Percentiles rank a stretch among this genome's conserved stretches.
Evolutionary conservation across 2,329 filamentous ascomycete genomes (phyloP).

Genomic region (Pseudocercospora eumusae): DNA sequence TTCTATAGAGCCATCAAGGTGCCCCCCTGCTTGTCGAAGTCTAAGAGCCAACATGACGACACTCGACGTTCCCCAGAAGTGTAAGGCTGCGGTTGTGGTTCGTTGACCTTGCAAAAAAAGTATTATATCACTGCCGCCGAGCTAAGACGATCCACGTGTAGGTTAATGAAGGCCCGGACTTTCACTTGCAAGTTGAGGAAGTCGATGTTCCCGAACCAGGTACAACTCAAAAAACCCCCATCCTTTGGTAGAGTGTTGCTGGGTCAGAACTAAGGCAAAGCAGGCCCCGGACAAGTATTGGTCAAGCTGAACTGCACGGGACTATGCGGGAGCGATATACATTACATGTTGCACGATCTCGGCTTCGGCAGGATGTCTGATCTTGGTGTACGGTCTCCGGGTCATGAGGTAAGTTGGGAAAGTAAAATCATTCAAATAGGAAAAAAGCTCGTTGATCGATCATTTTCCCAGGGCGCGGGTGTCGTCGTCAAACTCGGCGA

Average conservation of each 20-base stretch:
- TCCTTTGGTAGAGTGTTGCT: neutral
- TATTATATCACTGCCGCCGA: neutral
- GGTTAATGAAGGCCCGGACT: conserved; percentile 53
- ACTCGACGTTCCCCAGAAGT: conserved; percentile 49
- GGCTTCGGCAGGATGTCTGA: conserved; percentile 45
- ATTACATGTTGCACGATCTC: conserved; percentile 59
- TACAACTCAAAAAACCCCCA: conserved; percentile 31
- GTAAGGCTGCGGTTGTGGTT: conserved; percentile 53
- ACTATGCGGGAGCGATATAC: conserved; percentile 57
- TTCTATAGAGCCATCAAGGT: conserved; percentile 10
- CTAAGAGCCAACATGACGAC: neutral
- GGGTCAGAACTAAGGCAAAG: neutral
- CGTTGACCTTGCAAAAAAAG: neutral
- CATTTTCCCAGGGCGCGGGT: conserved; percentile 46
- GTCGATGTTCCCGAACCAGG: conserved; percentile 54
- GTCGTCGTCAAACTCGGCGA: conserved; percentile 58
- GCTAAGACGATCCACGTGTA: conserved; percentile 34
- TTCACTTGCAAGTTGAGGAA: conserved; percentile 49
- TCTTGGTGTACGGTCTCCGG: conserved; percentile 36
- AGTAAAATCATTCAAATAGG: neutral
- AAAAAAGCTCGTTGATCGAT: neutral
- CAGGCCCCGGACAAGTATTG: conserved; percentile 54
- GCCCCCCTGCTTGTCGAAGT: no score
- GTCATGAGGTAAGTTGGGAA: conserved; percentile 48
- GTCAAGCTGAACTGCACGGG: conserved; percentile 59